A percentile compares a stretch with the other conserved stretches of the same genome.
Conservation (phyloP, 345 rosid genomes). For the Eucalyptus marginata region DNA sequence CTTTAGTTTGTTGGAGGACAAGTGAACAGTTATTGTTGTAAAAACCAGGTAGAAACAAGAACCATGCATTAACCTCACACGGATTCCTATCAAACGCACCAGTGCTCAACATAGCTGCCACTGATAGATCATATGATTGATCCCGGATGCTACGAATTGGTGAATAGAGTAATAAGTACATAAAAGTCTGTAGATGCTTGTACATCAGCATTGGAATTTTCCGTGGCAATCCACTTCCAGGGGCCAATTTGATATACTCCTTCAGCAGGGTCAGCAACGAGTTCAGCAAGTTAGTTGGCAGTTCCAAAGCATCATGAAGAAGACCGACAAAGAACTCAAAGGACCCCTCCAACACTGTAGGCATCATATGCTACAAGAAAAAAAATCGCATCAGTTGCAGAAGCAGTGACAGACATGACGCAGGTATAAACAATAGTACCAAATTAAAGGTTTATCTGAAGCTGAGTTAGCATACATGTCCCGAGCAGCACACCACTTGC, state of each 20-base stretch:
- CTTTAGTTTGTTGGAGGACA: constrained; percentile 24
- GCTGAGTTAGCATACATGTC: not conserved
- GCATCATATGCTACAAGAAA: constrained; percentile 52
- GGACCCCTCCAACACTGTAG: constrained; percentile 63
- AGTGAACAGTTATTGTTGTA: constrained; percentile 13
- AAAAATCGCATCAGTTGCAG: not conserved
- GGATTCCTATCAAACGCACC: constrained; percentile 79
- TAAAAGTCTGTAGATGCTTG: constrained; percentile 56
- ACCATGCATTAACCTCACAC: constrained; percentile 65
- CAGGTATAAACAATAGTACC: not conserved
- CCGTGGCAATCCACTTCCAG: constrained; percentile 21
- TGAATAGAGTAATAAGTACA: constrained; percentile 53
- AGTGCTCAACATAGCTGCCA: constrained; percentile 71
- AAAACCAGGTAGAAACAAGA: constrained; percentile 60
- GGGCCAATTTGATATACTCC: constrained; percentile 47
- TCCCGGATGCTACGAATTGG: constrained; percentile 36
- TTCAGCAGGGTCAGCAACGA: constrained; percentile 56
- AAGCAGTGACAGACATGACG: not conserved
- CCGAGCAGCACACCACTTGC: not conserved
- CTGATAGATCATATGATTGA: constrained; percentile 54
- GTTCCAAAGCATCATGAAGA: constrained; percentile 38
- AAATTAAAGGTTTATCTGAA: not conserved
- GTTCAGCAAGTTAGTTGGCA: constrained; percentile 38
- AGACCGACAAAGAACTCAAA: constrained; percentile 68
- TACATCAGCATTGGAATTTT: constrained; percentile 60